Conservation (phyloP, 2,329 filamentous ascomycete genomes). For the Aspergillus fructus region DNA sequence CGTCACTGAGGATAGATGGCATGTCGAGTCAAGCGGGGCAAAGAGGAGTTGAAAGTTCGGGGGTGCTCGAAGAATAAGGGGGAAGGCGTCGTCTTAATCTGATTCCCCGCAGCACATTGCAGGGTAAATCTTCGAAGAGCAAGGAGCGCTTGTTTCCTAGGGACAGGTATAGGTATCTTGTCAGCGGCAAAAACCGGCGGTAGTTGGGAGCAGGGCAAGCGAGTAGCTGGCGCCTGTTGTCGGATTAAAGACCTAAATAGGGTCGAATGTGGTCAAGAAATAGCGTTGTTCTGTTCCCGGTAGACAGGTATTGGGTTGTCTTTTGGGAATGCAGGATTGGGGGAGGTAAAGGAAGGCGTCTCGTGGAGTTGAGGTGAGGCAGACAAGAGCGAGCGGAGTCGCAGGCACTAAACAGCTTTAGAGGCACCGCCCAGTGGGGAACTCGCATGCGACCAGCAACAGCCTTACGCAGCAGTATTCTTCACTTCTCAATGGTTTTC, state of each 20-base stretch:
- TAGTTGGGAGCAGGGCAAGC: neutral
- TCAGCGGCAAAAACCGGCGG: conserved; percentile 4
- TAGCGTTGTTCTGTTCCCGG: neutral
- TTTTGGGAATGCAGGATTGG: neutral
- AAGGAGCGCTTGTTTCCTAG: conserved; percentile 13
- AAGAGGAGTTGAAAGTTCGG: conserved; percentile 8
- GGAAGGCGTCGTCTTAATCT: conserved; percentile 6
- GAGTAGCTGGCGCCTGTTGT: neutral
- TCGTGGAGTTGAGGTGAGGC: conserved; percentile 6
- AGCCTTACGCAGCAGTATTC: neutral
- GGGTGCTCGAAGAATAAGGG: neutral
- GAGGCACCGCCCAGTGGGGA: conserved; percentile 11
- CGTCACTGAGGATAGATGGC: conserved; percentile 75
- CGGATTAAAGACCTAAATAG: neutral
- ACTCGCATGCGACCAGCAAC: neutral
- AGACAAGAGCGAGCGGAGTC: conserved; percentile 4
- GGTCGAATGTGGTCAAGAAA: neutral
- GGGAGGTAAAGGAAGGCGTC: conserved; percentile 3
- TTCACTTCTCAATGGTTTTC: neutral
- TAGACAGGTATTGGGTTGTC: neutral
- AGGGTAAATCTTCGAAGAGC: conserved; percentile 2
- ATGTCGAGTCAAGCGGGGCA: conserved; percentile 32
- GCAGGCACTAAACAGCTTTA: conserved; percentile 6
- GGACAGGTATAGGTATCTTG: conserved; percentile 15
- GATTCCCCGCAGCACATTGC: conserved; percentile 19